These are phyloP conservation scores for Silene latifolia DNA, from an alignment of 148 eudicot genomes.

Conservation along the genomic window DNA sequence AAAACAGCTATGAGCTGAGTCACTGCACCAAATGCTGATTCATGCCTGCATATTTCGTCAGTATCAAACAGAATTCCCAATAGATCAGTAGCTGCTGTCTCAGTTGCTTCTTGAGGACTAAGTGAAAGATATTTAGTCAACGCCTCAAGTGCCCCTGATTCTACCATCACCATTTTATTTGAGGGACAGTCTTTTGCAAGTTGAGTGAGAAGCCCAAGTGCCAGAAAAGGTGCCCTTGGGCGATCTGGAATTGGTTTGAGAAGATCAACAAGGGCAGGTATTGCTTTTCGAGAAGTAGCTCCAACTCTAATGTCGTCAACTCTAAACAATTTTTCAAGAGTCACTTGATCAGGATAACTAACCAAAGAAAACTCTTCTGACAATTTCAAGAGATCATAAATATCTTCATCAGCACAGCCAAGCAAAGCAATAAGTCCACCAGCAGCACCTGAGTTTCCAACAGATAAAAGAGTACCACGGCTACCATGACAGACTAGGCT, in stretches of 20 bases:
- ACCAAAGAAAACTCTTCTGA: conserved; percentile 77
- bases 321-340: conserved; percentile 89
- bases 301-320: conserved; percentile 96
- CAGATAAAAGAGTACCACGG: conserved; percentile 91
- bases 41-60: conserved; percentile 87
- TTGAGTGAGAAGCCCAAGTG: conserved; percentile 84
- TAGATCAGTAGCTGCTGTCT: conserved; percentile 94
- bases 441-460: conserved; percentile 91
- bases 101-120: conserved; percentile 89
- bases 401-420: conserved; percentile 93
- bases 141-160: conserved; percentile 96
- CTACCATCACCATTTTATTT: conserved; percentile 91
- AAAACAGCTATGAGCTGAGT: conserved; percentile 90
- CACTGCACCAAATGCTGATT: conserved; percentile 91
- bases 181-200: conserved; percentile 86
- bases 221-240: conserved; percentile 91
- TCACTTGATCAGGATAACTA: conserved; percentile 85
- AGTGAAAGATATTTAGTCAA: conserved; percentile 90
- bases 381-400: conserved; percentile 64
- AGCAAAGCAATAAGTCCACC: conserved; percentile 76
- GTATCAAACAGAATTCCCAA: conserved; percentile 76
- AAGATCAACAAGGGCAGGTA: conserved; percentile 90
- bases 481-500: conserved; percentile 94
- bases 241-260: conserved; percentile 97
- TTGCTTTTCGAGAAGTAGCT: conserved; percentile 89